These are phyloP conservation scores for Skeletonema marinoi DNA, from an alignment of 108 stramenopile genomes.

Conservation along the genomic window DNA sequence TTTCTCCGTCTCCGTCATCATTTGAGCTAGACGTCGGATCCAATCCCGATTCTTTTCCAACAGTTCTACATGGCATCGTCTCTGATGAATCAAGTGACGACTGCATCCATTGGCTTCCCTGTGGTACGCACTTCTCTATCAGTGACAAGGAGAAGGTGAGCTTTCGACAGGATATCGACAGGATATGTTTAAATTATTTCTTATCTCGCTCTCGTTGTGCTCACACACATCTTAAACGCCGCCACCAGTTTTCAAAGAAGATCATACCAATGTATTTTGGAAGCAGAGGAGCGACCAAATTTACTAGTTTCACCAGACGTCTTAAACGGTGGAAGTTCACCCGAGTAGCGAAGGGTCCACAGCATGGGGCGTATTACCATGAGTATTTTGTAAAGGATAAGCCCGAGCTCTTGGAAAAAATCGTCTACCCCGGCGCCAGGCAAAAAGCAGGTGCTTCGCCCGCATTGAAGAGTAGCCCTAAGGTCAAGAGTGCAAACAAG, in stretches of 20 bases:
- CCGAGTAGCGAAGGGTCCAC: constrained; percentile 37
- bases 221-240: background rate
- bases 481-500: constrained; percentile 1
- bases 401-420: constrained; percentile 26
- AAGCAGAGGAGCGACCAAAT: constrained; percentile 30
- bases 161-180: background rate
- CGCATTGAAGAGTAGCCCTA: background rate
- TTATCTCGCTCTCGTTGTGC: no score
- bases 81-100: constrained; percentile 21
- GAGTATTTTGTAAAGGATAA: constrained; percentile 18
- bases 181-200: no score
- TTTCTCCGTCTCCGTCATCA: background rate
- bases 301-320: constrained; percentile 47
- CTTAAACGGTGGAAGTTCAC: constrained; percentile 18
- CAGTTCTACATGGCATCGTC: constrained; percentile 28
- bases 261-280: constrained; percentile 60
- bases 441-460: background rate
- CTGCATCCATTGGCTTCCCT: constrained; percentile 37
- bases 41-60: constrained; percentile 24
- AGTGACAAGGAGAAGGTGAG: constrained; percentile 19
- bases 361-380: constrained; percentile 59
- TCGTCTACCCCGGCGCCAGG: constrained; percentile 22
- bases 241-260: constrained; percentile 29
- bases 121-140: constrained; percentile 27
- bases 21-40: background rate